Conservation (phyloP, 441 rosid genomes). For the Adansonia rubrostipa region DNA sequence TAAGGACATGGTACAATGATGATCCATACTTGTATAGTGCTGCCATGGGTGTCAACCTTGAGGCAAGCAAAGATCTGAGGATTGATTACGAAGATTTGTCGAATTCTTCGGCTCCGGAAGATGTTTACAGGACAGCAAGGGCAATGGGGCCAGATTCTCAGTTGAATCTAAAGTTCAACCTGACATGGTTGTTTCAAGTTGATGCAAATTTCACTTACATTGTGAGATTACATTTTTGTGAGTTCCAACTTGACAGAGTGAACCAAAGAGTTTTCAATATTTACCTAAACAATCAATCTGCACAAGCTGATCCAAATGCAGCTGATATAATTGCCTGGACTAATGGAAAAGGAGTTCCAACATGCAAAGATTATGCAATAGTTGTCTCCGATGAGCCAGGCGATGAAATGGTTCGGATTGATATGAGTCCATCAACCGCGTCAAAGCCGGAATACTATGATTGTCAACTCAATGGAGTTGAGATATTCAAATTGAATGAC, state of each 20-base stretch:
- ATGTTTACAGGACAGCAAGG: constrained; percentile 60
- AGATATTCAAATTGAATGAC: constrained; percentile 62
- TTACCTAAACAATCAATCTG: constrained; percentile 55
- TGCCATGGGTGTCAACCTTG: constrained; percentile 40
- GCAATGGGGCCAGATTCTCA: constrained; percentile 46
- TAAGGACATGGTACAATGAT: constrained; percentile 70
- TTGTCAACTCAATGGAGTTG: constrained; percentile 62
- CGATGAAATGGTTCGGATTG: constrained; percentile 42
- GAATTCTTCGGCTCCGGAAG: constrained; percentile 49
- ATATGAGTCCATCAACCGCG: constrained; percentile 45
- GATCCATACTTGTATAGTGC: constrained; percentile 51
- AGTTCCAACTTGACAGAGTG: constrained; percentile 38
- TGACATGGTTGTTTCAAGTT: constrained; percentile 67
- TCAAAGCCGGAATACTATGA: constrained; percentile 52
- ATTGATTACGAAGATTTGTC: constrained; percentile 46
- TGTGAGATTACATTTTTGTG: constrained; percentile 77
- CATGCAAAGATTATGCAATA: constrained; percentile 58
- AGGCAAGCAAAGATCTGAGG: constrained; percentile 19
- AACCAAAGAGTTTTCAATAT: constrained; percentile 65
- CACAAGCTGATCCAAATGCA: constrained; percentile 40
- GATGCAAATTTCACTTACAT: constrained; percentile 63
- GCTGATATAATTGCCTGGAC: constrained; percentile 63
- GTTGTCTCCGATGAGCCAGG: constrained; percentile 40
- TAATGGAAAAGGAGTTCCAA: constrained; percentile 44
- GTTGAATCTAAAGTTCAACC: constrained; percentile 48